Base-by-base conservation (phyloP, 768 basidiomycete genomes). In the Pleurotus pulmonarius region DNA sequence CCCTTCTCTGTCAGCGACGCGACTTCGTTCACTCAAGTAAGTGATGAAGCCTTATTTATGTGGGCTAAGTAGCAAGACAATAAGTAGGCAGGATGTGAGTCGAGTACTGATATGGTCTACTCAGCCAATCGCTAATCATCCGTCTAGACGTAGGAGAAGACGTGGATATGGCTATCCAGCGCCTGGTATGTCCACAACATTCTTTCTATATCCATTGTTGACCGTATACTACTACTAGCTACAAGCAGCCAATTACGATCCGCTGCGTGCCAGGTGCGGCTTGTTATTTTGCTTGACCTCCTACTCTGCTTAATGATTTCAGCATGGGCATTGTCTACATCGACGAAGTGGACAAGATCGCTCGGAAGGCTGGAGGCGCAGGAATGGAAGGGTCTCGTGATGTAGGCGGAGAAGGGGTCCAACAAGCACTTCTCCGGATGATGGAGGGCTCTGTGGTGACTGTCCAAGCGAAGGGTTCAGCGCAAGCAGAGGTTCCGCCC, bases 281-380 rank as follows among this genome's bases (percentile, higher is more conserved):
- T 7, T 18, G n/a, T 20, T 58, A 24, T 46, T 34, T 22, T 20
- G 18, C 37, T 46, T 34, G 45, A 25, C 34, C 4, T 18, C 52
- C 15, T 29, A 25, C 60, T 20, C 44, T 46, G 47, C n/a, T 57
- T 39, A 44, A 47, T 29, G 61, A 48, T 46, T 43, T n/a, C 56
- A 95, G 92, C 65, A 86, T 86, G 67, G 95, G 95, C 5, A 97
- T 98, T 59, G 87, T 98, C 29, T 96, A 96, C 66, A 94, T 98
- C 46, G 96, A 98, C 64, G 96, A 98, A 73, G 77, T 94, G 1
- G 96, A 98, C 74, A 98, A 98, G 73, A 86, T 97, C 57, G 89
- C 93, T 12, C 81, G 84, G 48, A 88, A 83, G 63, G 67, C 76
- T 5, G 68, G 62, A 6, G 71, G 80, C 44, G 71, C 73, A 20